Conservation (phyloP, 305 asterid genomes). For the Fraxinus nigra region DNA sequence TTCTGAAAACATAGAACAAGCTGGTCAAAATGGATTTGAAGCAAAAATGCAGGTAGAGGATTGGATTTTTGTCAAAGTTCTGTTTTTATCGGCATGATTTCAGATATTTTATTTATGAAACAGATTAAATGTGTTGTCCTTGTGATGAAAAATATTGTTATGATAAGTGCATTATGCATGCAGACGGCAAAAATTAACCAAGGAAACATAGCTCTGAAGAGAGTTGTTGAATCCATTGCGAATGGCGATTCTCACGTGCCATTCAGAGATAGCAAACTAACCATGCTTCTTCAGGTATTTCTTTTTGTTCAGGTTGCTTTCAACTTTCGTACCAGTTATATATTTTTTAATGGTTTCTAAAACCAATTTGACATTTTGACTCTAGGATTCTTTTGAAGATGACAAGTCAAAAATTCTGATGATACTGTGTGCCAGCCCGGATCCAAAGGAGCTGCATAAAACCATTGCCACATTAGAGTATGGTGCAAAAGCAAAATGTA, state of each 20-base stretch:
- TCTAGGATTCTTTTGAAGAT: slow-evolving; percentile 93
- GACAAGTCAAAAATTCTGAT: slow-evolving; percentile 82
- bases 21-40: slow-evolving; percentile 86
- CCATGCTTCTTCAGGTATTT: slow-evolving; percentile 95
- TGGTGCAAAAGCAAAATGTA: slow-evolving; percentile 95
- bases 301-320: neutral
- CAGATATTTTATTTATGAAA: neutral
- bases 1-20: slow-evolving; percentile 95
- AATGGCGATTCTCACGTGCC: slow-evolving; percentile 97
- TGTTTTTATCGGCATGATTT: neutral
- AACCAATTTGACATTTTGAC: neutral
- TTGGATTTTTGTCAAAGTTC: neutral
- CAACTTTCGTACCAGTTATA: neutral
- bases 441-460: slow-evolving; percentile 86
- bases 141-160: neutral
- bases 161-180: slow-evolving; percentile 2
- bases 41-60: slow-evolving; percentile 82
- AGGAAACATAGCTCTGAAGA: slow-evolving; percentile 81
- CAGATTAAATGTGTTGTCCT: neutral
- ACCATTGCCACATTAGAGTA: slow-evolving; percentile 88
- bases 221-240: slow-evolving; percentile 95
- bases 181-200: slow-evolving; percentile 95
- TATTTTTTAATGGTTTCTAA: slow-evolving; percentile 1
- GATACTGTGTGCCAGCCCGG: slow-evolving; percentile 95
- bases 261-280: slow-evolving; percentile 92